Percentiles rank a stretch among this genome's conserved stretches.
These are phyloP conservation scores for Pichia sporocuriosa DNA, from an alignment of 805 yeast species.

Conservation along the genomic window DNA sequence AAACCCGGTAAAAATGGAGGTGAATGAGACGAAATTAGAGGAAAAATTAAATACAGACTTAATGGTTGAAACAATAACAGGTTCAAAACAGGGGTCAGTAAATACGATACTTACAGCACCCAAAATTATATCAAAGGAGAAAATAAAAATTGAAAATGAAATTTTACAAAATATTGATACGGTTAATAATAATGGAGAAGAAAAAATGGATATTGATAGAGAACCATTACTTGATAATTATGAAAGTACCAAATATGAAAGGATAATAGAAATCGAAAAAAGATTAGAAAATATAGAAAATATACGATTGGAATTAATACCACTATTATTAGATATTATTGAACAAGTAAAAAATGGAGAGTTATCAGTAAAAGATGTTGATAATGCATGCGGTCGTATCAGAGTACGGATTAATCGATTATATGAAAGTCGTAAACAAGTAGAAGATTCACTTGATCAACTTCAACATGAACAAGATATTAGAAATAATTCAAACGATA, in stretches of 20 bases:
- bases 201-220: neutral
- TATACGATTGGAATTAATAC: slow-evolving; percentile 32
- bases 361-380: slow-evolving; percentile 37
- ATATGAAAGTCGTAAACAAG: slow-evolving; percentile 36
- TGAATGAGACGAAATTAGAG: too few species aligned
- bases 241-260: neutral
- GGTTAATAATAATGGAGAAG: neutral
- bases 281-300: slow-evolving; percentile 21
- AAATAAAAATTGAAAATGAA: too few species aligned
- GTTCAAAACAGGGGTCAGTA: too few species aligned
- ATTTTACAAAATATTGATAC: neutral
- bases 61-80: too few species aligned
- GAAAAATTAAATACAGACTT: too few species aligned
- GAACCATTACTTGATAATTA: too few species aligned
- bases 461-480: slow-evolving; percentile 32
- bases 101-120: too few species aligned
- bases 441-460: slow-evolving; percentile 21
- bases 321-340: slow-evolving; percentile 34
- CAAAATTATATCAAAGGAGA: too few species aligned
- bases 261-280: neutral
- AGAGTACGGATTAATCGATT: slow-evolving; percentile 35
- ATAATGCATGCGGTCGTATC: slow-evolving; percentile 40
- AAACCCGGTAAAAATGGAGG: too few species aligned
- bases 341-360: slow-evolving; percentile 35
- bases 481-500: too few species aligned